Evolutionary conservation across 306 rosid genomes (phyloP).

Genomic region (Vigna trinervia): DNA sequence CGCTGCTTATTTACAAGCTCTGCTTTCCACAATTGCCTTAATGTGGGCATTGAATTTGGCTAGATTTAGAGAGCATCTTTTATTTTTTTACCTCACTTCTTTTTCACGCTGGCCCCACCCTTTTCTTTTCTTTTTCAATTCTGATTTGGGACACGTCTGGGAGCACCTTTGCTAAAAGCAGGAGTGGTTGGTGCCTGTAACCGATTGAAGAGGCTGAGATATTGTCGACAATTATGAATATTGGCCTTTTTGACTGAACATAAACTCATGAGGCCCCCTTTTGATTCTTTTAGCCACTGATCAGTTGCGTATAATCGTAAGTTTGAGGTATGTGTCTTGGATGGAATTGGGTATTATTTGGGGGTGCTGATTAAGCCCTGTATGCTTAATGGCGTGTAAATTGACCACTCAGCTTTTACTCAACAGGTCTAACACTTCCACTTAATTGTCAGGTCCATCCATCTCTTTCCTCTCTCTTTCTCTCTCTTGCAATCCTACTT

Average conservation of each 20-base stretch:
- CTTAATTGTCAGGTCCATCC: background rate
- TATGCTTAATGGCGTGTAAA: background rate
- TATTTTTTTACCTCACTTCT: background rate
- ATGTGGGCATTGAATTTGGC: slow-evolving; percentile 42
- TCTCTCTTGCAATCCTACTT: background rate
- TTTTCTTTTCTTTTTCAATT: background rate
- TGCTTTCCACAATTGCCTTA: background rate
- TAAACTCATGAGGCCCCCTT: slow-evolving; percentile 27
- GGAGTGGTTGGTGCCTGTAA: slow-evolving; percentile 48
- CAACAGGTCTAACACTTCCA: background rate
- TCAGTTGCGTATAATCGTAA: slow-evolving; percentile 16
- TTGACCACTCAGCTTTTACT: background rate
- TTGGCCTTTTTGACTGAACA: slow-evolving; percentile 47
- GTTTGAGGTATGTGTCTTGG: background rate
- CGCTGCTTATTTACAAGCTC: slow-evolving; percentile 37
- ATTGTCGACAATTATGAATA: slow-evolving; percentile 39
- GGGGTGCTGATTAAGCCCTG: background rate
- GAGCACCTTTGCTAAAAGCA: slow-evolving; percentile 48
- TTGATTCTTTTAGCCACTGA: slow-evolving; percentile 36
- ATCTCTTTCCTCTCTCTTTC: background rate
- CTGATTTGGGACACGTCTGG: slow-evolving; percentile 40
- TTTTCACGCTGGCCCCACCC: slow-evolving; percentile 19
- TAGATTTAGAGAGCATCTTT: slow-evolving; percentile 38
- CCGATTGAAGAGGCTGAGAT: slow-evolving; percentile 46
- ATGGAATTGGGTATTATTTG: too few species aligned